phyloP scores from a whole-genome alignment of 768 basidiomycete genomes.

The Lanmaoa pseudosensibilis region DNA sequence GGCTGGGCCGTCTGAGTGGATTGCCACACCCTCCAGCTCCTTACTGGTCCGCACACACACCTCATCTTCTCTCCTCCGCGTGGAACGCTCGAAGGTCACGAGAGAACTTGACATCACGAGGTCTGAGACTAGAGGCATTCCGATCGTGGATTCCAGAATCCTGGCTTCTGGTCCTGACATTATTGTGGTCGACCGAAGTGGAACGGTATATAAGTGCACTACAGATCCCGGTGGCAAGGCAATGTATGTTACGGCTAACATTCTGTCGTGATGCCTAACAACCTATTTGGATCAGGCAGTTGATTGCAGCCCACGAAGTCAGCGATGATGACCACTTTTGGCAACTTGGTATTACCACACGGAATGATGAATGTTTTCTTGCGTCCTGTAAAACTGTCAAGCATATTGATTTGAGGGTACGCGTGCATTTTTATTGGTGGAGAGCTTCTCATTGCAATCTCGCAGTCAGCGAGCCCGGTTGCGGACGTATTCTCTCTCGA shows the following conservation, averaged over 20 bases:
- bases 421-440: conserved; percentile 11
- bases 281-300: conserved; percentile 19
- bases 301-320: conserved; percentile 11
- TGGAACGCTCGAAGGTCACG: conserved; percentile 25
- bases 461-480: conserved; percentile 32
- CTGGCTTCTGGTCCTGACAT: conserved; percentile 34
- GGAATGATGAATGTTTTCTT: conserved; percentile 43
- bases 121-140: conserved; percentile 41
- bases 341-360: conserved; percentile 45
- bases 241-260: conserved; percentile 38
- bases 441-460: conserved; percentile 5
- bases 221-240: conserved; percentile 37
- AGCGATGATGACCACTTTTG: conserved; percentile 43
- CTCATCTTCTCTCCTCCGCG: conserved; percentile 41
- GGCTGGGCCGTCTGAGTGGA: conserved; percentile 16
- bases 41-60: conserved; percentile 49
- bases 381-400: conserved; percentile 45
- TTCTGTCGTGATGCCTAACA: not conserved
- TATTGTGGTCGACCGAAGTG: conserved; percentile 49
- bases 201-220: conserved; percentile 50
- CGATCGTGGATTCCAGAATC: conserved; percentile 50
- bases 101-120: conserved; percentile 41
- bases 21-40: conserved; percentile 11
- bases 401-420: conserved; percentile 59
- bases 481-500: conserved; percentile 38